These are phyloP conservation scores for Wickerhamomyces bisporus DNA, from an alignment of 805 yeast genomes.

Conservation along the genomic window DNA sequence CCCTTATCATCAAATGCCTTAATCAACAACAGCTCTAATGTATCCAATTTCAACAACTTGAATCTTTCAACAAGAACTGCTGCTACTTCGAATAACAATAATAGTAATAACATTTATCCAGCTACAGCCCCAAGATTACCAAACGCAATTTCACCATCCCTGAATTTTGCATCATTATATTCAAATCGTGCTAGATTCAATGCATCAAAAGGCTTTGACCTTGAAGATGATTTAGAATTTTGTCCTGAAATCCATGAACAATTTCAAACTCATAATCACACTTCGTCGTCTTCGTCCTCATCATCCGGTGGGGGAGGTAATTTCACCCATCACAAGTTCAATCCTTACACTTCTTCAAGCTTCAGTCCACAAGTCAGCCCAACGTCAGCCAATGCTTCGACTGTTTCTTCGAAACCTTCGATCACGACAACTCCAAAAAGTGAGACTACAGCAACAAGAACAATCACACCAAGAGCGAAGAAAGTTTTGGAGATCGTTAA, in stretches of 20 bases:
- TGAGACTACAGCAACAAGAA: slow-evolving; percentile 35
- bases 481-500: slow-evolving; percentile 59
- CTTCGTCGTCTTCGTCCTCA: slow-evolving; percentile 16
- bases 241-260: slow-evolving; percentile 49
- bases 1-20: slow-evolving; percentile 1
- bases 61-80: slow-evolving; percentile 16
- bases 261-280: slow-evolving; percentile 8
- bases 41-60: slow-evolving; percentile 14
- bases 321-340: slow-evolving; percentile 44
- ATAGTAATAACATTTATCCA: neutral
- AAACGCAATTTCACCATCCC: slow-evolving; percentile 16
- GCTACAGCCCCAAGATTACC: no score
- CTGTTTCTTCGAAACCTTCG: slow-evolving; percentile 21
- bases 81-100: neutral
- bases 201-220: slow-evolving; percentile 54
- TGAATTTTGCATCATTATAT: slow-evolving; percentile 31
- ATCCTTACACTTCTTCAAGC: slow-evolving; percentile 61
- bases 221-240: slow-evolving; percentile 60
- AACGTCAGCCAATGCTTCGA: slow-evolving; percentile 21
- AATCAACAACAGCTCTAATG: neutral
- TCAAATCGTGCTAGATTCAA: slow-evolving; percentile 50
- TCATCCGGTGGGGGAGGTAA: neutral
- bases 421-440: slow-evolving; percentile 9
- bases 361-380: slow-evolving; percentile 50
- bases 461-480: slow-evolving; percentile 51